phyloP scores from a whole-genome alignment of 2,329 filamentous ascomycete species.

The Aureobasidium zeae region DNA sequence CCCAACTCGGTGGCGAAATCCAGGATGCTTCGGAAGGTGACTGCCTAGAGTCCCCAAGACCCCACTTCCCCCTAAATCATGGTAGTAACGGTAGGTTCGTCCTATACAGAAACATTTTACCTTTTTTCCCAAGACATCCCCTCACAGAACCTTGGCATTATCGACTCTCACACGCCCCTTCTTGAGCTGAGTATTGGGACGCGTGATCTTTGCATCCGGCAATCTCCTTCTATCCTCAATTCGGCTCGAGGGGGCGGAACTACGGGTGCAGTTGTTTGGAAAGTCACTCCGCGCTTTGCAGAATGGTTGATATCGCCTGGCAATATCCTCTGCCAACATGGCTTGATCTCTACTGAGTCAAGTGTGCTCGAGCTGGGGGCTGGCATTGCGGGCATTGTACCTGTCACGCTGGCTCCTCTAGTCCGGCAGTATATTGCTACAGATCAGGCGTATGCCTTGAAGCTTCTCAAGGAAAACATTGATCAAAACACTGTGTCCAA shows the following conservation, averaged over 20 bases:
- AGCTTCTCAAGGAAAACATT: slow-evolving; percentile 68
- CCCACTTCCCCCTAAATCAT: slow-evolving; percentile 5
- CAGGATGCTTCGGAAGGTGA: slow-evolving; percentile 19
- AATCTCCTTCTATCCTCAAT: slow-evolving; percentile 73
- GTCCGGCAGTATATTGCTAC: slow-evolving; percentile 66
- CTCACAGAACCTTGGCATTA: slow-evolving; percentile 72
- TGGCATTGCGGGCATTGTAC: slow-evolving; percentile 74
- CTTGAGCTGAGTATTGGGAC: slow-evolving; percentile 56
- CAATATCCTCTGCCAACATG: slow-evolving; percentile 54
- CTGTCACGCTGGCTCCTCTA: slow-evolving; percentile 54
- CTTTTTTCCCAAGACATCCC: slow-evolving; percentile 70
- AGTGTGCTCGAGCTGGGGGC: slow-evolving; percentile 75
- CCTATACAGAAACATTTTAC: slow-evolving; percentile 68
- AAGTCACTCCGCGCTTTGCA: slow-evolving; percentile 74
- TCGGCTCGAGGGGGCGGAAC: slow-evolving; percentile 66
- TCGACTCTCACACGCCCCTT: slow-evolving; percentile 58
- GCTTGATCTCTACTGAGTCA: slow-evolving; percentile 46
- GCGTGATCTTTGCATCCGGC: slow-evolving; percentile 64
- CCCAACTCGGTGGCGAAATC: slow-evolving; percentile 37
- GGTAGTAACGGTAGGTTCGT: slow-evolving; percentile 18
- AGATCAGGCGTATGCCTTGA: slow-evolving; percentile 78
- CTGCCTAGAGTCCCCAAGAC: slow-evolving; percentile 2
- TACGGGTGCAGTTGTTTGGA: slow-evolving; percentile 79
- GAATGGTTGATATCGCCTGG: slow-evolving; percentile 59
- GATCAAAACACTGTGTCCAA: slow-evolving; percentile 43